These are phyloP conservation scores for Toxicodendron radicans DNA, from an alignment of 345 rosid genomes.

Conservation along the genomic window DNA sequence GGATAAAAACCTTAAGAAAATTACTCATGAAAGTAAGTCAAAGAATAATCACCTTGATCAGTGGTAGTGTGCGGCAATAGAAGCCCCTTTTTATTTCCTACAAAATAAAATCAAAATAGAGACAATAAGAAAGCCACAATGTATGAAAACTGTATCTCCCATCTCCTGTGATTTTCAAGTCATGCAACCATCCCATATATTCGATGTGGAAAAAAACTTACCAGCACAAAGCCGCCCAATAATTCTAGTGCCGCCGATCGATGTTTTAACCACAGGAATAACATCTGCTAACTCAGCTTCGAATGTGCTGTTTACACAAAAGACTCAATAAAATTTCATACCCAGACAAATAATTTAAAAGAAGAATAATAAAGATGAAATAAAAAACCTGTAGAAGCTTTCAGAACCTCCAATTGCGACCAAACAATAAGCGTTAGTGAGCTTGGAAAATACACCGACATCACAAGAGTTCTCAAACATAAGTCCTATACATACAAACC, in stretches of 20 bases:
- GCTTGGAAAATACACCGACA: constrained; percentile 82
- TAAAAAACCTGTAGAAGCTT: constrained; percentile 65
- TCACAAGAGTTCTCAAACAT: constrained; percentile 86
- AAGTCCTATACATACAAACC: constrained; percentile 49
- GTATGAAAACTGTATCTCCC: not conserved
- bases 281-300: constrained; percentile 86
- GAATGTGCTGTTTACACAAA: constrained; percentile 46
- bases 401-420: constrained; percentile 91
- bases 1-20: not conserved
- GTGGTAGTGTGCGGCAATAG: constrained; percentile 93
- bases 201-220: constrained; percentile 14
- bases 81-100: constrained; percentile 95
- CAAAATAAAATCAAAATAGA: constrained; percentile 12
- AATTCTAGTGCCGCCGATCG: constrained; percentile 79
- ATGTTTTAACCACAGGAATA: constrained; percentile 89
- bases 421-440: constrained; percentile 86
- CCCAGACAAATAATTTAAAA: not conserved
- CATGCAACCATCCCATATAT: not conserved
- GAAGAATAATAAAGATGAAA: not conserved
- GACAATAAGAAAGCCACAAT: not conserved
- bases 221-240: constrained; percentile 91
- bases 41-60: constrained; percentile 75
- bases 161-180: not conserved
- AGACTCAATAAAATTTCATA: constrained; percentile 11
- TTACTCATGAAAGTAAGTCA: not conserved